Conservation (phyloP, 1,284 basidiomycete species). For the Ustilago lituana region DNA sequence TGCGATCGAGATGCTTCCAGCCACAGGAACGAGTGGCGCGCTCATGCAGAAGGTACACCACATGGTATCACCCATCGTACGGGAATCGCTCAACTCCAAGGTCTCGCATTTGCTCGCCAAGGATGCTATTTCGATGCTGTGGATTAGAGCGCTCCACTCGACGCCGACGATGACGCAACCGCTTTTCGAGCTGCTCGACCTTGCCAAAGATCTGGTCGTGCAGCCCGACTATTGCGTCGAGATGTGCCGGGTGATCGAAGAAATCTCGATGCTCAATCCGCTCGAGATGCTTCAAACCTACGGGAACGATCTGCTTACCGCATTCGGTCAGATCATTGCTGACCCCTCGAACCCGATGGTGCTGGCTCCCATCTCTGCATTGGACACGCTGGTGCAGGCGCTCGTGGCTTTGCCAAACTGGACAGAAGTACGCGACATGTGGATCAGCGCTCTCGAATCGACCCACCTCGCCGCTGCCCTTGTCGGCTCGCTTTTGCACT, state of each 20-base stretch:
- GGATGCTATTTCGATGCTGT: constrained; percentile 62
- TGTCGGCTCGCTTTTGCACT: constrained; percentile 49
- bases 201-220: constrained; percentile 47
- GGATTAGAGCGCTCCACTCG: constrained; percentile 57
- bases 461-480: constrained; percentile 52
- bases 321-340: constrained; percentile 51
- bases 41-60: constrained; percentile 52
- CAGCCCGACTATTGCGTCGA: constrained; percentile 62
- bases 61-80: constrained; percentile 59
- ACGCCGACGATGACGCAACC: constrained; percentile 55
- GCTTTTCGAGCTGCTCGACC: constrained; percentile 55
- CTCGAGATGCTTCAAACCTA: constrained; percentile 51
- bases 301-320: constrained; percentile 47
- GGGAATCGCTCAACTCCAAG: constrained; percentile 46
- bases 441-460: constrained; percentile 43
- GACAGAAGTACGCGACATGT: constrained; percentile 26
- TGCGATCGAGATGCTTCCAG: constrained; percentile 51
- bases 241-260: constrained; percentile 58
- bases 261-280: constrained; percentile 57
- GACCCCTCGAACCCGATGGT: constrained; percentile 57
- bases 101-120: constrained; percentile 57
- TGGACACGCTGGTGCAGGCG: constrained; percentile 56
- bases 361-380: constrained; percentile 51
- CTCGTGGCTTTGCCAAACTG: constrained; percentile 44
- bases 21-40: constrained; percentile 29